Base-by-base conservation (phyloP, 176 grass and related monocot species). In the Tuctoria greenei region DNA sequence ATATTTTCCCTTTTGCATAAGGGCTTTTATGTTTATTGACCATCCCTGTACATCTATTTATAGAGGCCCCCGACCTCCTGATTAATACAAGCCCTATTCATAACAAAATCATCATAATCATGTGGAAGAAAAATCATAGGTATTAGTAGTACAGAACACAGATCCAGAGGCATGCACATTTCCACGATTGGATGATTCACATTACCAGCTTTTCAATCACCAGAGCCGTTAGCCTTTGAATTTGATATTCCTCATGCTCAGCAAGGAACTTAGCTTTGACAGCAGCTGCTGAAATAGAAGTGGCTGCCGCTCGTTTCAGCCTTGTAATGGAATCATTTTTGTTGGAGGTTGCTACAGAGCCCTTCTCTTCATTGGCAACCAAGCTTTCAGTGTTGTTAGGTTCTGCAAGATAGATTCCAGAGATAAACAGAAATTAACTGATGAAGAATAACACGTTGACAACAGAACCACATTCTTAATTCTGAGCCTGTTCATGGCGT, bases 181-280 rank as follows among this genome's bases (percentile, higher is more conserved):
- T 37, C 8, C 24, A 24, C 57, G 31, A 44, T 31, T 36, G 27
- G 11, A 58, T 46, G 24, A 7, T 80, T 77, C 56, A 12, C 21
- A 39, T 23, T 58, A 58, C 93, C 86, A 89, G 93, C 31, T 96
- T 96, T 34, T 92, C 78, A 24, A 89, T 85, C 81, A 87, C 78
- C 55, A 89, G 56, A 37, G 66, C 83, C 70, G 86, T 76, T 26
- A 92, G 78, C 70, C 52, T 74, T 68, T 27, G 21, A 57, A 96
- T 85, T 20, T 92, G 73, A 79, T 85, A 66, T 66, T 96, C 84
- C 67, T 96, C 93, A 58, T 83, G 81, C 61, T 85, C 74, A 3
- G 74, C 93, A 31, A 96, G 89, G 59, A 89, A 80, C 73, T 89
- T 89, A 73, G 93, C 78, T 61, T 96, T 96, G 44, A 96, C 89